Evolutionary conservation across 2,329 filamentous ascomycete genomes (phyloP).

Genomic region (Alternaria angustiovoidea): DNA sequence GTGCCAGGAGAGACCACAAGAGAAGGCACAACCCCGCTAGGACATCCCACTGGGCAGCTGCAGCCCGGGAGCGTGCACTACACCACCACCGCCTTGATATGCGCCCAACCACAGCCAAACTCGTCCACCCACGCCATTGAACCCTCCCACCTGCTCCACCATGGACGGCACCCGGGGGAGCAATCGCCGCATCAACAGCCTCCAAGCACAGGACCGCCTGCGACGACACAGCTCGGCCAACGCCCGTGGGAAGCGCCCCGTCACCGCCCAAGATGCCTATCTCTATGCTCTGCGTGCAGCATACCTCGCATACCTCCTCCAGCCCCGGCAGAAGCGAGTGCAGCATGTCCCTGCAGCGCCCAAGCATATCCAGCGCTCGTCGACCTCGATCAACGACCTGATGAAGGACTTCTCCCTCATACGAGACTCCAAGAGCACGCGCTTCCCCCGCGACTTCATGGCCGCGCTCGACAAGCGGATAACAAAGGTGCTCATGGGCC

Average conservation of each 20-base stretch:
- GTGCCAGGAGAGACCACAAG: constrained; percentile 12
- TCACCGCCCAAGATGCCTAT: constrained; percentile 79
- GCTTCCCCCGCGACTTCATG: constrained; percentile 76
- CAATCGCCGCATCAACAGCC: constrained; percentile 54
- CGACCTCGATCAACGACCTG: constrained; percentile 78
- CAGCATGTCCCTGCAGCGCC: constrained; percentile 76
- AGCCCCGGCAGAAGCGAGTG: constrained; percentile 87
- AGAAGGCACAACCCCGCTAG: constrained; percentile 33
- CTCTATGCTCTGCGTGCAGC: constrained; percentile 89
- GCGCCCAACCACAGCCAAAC: constrained; percentile 31
- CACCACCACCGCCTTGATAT: constrained; percentile 32
- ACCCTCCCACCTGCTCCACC: constrained; percentile 17
- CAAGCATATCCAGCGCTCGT: constrained; percentile 71
- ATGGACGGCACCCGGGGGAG: constrained; percentile 45
- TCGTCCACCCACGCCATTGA: constrained; percentile 26
- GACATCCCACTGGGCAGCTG: constrained; percentile 29
- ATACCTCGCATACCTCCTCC: constrained; percentile 90
- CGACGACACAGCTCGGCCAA: constrained; percentile 51
- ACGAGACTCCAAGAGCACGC: constrained; percentile 73
- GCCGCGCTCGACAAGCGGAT: constrained; percentile 78
- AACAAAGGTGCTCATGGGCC: constrained; percentile 80
- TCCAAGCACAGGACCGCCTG: constrained; percentile 52
- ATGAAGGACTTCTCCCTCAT: constrained; percentile 84
- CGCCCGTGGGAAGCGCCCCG: constrained; percentile 46
- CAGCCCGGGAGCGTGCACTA: constrained; percentile 22